phyloP scores from a whole-genome alignment of 768 basidiomycete species.

The Tulasnella sp. region DNA sequence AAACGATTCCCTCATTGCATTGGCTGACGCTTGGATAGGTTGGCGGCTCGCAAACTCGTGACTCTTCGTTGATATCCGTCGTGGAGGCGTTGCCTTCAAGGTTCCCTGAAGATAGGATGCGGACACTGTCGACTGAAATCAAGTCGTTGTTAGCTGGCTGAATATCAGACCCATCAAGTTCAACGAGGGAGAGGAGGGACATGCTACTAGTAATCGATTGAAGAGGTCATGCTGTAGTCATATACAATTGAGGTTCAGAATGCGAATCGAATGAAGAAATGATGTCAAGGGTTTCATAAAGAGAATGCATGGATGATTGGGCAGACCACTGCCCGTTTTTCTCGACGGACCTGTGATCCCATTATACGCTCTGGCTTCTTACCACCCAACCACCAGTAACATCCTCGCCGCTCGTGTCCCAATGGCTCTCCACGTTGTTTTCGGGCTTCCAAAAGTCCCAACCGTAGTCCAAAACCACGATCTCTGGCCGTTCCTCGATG shows the following conservation, averaged over 20 bases:
- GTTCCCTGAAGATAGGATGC: constrained; percentile 7
- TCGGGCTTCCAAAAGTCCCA: constrained; percentile 7
- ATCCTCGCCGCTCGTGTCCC: background rate
- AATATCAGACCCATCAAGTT: background rate
- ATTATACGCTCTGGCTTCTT: background rate
- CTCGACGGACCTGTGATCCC: background rate
- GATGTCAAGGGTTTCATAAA: background rate
- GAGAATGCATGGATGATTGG: background rate
- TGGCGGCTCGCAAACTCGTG: background rate
- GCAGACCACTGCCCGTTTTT: background rate
- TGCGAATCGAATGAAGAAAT: background rate
- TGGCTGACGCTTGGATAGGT: constrained; percentile 18
- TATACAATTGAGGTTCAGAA: background rate
- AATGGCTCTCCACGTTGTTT: background rate
- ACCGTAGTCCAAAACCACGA: constrained; percentile 10
- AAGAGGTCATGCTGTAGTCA: background rate
- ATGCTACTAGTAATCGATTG: background rate
- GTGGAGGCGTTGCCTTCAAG: background rate
- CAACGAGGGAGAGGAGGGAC: background rate
- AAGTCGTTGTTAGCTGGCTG: background rate
- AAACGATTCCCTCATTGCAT: constrained; percentile 12
- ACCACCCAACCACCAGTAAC: background rate
- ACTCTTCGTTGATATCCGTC: background rate
- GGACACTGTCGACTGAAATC: background rate
- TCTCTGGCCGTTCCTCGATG: background rate